Base-by-base conservation (phyloP, 2,329 filamentous ascomycete species). In the Fusarium anthophilum region DNA sequence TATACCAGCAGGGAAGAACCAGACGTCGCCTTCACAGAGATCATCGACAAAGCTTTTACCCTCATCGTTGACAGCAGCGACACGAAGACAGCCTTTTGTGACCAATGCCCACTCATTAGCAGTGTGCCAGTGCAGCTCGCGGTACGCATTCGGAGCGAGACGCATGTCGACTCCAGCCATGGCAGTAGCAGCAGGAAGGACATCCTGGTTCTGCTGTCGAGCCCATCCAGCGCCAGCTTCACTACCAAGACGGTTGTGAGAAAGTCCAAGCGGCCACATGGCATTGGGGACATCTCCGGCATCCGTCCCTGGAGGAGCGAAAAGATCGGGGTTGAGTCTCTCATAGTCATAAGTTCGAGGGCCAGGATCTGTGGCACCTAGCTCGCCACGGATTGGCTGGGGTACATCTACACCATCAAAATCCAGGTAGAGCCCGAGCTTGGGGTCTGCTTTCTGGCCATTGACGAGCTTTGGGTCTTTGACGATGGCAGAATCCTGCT, bases 101-200 rank as follows among this genome's bases (percentile, higher is more conserved):
- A 68, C 37, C 22, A 68, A 12, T 22, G 66, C 47, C 66, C 66
- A 68, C 24, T 68, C 66, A 4, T 56, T 41, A 1, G 63, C 65
- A 0, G 63, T 61, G 13, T 69, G 66, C 66, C 66, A 69, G n/a
- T 69, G 66, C 3, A 69, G 32, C 28, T 69, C 66, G 1, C 66
- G 66, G 30, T 63, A 63, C 2, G 64, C 66, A 7, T 63, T 39
- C 6, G 55, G 55, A 7, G 41, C 66, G 4, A 69, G 66, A 10
- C 64, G 66, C 66, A 69, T 68, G 32, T 69, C 56, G 6, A 68
- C 66, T 30, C 66, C 64, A 6, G 66, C 64, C 55, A 69, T 68
- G 6, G 41, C 66, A 8, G 56, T 62, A 4, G 55, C 56, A 11
- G 66, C 43, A 3, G 66, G 66, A 10, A 69, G 66, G 5, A 55